A percentile compares a stretch with the other conserved stretches of the same genome.
phyloP scores from a whole-genome alignment of 2,329 filamentous ascomycete genomes.

The Colletotrichum liaoningense region DNA sequence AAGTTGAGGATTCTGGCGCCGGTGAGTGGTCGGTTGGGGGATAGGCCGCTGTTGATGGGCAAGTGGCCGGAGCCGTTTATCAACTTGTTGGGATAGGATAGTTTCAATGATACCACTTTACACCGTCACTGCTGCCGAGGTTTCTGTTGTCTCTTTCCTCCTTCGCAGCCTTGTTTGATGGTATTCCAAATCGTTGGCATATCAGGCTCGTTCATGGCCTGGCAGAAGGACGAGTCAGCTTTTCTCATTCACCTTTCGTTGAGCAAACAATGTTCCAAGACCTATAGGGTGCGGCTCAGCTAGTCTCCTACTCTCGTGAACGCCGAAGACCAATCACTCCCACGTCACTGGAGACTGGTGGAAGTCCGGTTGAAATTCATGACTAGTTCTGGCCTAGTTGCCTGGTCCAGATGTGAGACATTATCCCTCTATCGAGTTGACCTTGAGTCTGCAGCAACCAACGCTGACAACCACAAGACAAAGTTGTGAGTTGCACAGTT shows the following conservation, averaged over 20 bases:
- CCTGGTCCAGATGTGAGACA: background rate
- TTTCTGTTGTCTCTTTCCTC: background rate
- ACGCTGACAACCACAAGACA: background rate
- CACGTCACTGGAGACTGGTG: background rate
- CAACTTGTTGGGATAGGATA: constrained; percentile 72
- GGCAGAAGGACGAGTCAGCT: background rate
- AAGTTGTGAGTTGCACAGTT: background rate
- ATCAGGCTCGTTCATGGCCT: background rate
- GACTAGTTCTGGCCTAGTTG: background rate
- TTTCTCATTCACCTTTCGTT: background rate
- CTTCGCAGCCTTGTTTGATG: background rate
- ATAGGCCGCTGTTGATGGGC: constrained; percentile 84
- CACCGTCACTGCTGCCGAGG: background rate
- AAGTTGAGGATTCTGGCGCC: constrained; percentile 86
- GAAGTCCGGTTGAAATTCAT: background rate
- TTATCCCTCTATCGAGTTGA: background rate
- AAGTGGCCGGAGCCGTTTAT: constrained; percentile 88
- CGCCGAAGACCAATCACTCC: background rate
- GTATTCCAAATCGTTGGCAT: no score
- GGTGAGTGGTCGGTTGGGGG: constrained; percentile 82
- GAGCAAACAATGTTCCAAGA: background rate
- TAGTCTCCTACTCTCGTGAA: background rate
- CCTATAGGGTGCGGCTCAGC: background rate
- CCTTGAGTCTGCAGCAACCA: background rate
- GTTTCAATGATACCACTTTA: constrained; percentile 21